phyloP scores from a whole-genome alignment of 805 yeast genomes.

The Candida parachauliodes region DNA sequence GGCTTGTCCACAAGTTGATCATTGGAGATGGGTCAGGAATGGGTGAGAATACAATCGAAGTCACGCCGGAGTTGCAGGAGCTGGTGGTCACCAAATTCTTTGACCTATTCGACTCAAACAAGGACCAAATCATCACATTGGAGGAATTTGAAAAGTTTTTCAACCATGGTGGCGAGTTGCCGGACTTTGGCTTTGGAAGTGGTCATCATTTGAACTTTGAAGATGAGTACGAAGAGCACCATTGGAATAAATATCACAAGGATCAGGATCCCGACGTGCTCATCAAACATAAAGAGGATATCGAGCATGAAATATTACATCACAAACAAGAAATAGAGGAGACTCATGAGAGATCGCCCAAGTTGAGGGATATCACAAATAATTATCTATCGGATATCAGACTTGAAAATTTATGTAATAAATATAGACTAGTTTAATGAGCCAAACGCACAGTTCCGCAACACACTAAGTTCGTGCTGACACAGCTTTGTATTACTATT shows the following conservation, averaged over 20 bases:
- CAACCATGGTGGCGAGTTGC: conserved; percentile 65
- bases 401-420: conserved; percentile 28
- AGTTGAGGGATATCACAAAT: conserved; percentile 27
- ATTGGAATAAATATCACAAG: conserved; percentile 80
- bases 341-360: conserved; percentile 28
- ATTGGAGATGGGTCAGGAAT: conserved; percentile 89
- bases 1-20: conserved; percentile 64
- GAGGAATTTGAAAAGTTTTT: conserved; percentile 70
- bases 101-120: conserved; percentile 58
- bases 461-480: conserved; percentile 45
- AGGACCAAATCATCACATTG: conserved; percentile 59
- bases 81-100: conserved; percentile 56
- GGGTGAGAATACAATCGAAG: conserved; percentile 52
- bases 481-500: conserved; percentile 48
- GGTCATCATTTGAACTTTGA: conserved; percentile 96
- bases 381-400: conserved; percentile 26
- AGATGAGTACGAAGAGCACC: conserved; percentile 89
- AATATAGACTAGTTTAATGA: conserved; percentile 14
- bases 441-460: conserved; percentile 62
- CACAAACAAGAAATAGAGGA: conserved; percentile 84
- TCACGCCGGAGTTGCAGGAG: conserved; percentile 52
- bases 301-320: conserved; percentile 80
- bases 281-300: conserved; percentile 80
- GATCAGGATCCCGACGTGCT: conserved; percentile 80
- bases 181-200: conserved; percentile 90